Base-by-base conservation (phyloP, 2,329 filamentous ascomycete species). In the Fusarium mangiferae region DNA sequence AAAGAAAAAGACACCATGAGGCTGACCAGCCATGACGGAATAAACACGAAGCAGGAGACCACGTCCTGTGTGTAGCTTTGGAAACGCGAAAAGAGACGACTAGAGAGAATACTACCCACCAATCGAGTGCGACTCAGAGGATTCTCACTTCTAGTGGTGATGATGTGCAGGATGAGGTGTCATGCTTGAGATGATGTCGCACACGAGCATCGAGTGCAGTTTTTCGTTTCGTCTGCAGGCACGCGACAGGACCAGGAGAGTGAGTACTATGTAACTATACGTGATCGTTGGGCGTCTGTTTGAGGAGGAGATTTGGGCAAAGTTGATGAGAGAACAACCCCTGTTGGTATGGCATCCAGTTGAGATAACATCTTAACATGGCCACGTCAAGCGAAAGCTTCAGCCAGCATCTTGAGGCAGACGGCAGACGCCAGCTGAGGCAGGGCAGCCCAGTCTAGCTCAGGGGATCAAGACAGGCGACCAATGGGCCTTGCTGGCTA, bases 81-180 rank as follows among this genome's bases (percentile, higher is more conserved):
- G 13, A 7, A 52, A 61, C 54, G 64, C n/a, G 70, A 75, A 33
- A 75, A 75, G 72, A 75, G 68, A 75, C 24, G 59, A 74, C 52
- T 62, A 74, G 42, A 48, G 24, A 48, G 26, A 55, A 57, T 61
- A 36, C 46, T 41, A 28, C 55, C 48, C 54, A 49, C 54, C 46
- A 70, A 60, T 65, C 54, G 63, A 67, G 52, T 63, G 46, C 41
- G 28, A 63, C 61, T 48, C 18, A 24, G 36, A 65, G 46, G 41
- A 67, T 46, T 70, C 35, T 54, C 30, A 60, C 24, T 74, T 74
- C 26, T 45, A 49, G 67, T 62, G 58, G 60, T 45, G 62, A 75
- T 77, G 72, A 75, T 75, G 72, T 75, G 72, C 72, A 75, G 72
- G 68, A 74, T 70, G 56, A 74, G 54, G 72, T 73, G 68, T 75